Conservation (phyloP, 1,284 basidiomycete species). For the Melampsora larici-populina region DNA sequence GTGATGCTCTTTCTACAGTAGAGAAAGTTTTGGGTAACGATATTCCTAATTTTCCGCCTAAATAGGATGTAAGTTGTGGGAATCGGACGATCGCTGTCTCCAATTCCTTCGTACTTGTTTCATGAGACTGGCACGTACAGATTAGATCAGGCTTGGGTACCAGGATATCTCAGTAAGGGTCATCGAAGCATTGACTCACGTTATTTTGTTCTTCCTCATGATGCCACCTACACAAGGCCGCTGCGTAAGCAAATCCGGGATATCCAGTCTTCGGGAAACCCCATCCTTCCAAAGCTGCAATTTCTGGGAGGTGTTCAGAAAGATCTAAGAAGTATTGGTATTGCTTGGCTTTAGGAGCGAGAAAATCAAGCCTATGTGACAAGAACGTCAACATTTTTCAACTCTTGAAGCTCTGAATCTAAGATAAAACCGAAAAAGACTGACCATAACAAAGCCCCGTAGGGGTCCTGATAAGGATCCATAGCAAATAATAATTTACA, state of each 20-base stretch:
- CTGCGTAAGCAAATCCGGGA: constrained; percentile 29
- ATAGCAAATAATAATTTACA: constrained; percentile 67
- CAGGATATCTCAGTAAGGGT: neutral
- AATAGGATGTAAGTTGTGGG: constrained; percentile 71
- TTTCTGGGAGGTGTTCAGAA: constrained; percentile 1
- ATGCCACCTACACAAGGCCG: constrained; percentile 27
- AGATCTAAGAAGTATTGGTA: constrained; percentile 46
- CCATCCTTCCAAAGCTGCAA: constrained; percentile 10
- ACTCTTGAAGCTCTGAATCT: neutral
- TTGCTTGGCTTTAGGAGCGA: constrained; percentile 76
- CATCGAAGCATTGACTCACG: neutral
- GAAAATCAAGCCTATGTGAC: constrained; percentile 60
- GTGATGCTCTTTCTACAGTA: constrained; percentile 61
- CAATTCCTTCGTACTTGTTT: constrained; percentile 65
- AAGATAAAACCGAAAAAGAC: neutral
- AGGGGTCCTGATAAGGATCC: constrained; percentile 64
- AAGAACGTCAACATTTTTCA: neutral
- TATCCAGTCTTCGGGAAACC: constrained; percentile 32
- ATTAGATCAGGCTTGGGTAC: neutral
- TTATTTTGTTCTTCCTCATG: constrained; percentile 17
- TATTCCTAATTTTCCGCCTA: constrained; percentile 78
- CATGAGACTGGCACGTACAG: constrained; percentile 56
- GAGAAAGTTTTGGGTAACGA: constrained; percentile 63
- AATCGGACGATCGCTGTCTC: constrained; percentile 70
- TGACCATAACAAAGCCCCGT: constrained; percentile 75